Percentiles rank a stretch among this genome's conserved stretches.
Conservation (phyloP, 2,329 filamentous ascomycete genomes). For the Aureobasidium leucospermi region DNA sequence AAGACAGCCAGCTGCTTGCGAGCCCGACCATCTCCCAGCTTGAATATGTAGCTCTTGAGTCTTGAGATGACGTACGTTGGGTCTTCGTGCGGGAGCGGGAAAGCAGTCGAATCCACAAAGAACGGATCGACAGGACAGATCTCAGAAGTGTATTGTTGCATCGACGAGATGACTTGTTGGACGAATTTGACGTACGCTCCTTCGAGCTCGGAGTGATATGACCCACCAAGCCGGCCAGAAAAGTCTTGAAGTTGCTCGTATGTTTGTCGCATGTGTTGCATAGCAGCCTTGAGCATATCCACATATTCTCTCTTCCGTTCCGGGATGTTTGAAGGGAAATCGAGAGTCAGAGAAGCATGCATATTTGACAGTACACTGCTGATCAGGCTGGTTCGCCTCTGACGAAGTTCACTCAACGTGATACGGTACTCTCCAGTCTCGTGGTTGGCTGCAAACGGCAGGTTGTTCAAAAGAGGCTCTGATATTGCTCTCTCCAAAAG, state of each 20-base stretch:
- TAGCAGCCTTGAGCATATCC: constrained; percentile 47
- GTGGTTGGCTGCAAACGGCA: constrained; percentile 46
- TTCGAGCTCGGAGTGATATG: constrained; percentile 25
- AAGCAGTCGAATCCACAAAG: constrained; percentile 53
- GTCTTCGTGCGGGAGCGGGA: constrained; percentile 53
- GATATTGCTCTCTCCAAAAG: constrained; percentile 41
- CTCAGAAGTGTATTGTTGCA: constrained; percentile 54
- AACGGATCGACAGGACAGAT: constrained; percentile 51
- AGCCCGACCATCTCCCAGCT: constrained; percentile 40
- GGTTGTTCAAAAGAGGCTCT: constrained; percentile 47
- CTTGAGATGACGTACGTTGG: constrained; percentile 56
- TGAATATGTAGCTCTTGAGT: constrained; percentile 52
- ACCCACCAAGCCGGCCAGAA: background rate
- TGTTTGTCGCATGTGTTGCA: constrained; percentile 54
- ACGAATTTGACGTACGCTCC: constrained; percentile 56
- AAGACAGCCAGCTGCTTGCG: constrained; percentile 52
- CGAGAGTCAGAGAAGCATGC: constrained; percentile 40
- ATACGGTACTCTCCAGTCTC: constrained; percentile 38
- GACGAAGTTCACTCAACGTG: constrained; percentile 44
- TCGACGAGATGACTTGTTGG: constrained; percentile 50
- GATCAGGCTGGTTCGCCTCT: constrained; percentile 48
- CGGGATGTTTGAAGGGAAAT: constrained; percentile 25
- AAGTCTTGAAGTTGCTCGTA: constrained; percentile 46
- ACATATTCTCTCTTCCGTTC: constrained; percentile 41
- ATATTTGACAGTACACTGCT: constrained; percentile 54